Percentiles rank a stretch among this genome's conserved stretches.
Evolutionary conservation across 192 early-diverging fungal genomes (phyloP).

Genomic region (Podila epicladia): DNA sequence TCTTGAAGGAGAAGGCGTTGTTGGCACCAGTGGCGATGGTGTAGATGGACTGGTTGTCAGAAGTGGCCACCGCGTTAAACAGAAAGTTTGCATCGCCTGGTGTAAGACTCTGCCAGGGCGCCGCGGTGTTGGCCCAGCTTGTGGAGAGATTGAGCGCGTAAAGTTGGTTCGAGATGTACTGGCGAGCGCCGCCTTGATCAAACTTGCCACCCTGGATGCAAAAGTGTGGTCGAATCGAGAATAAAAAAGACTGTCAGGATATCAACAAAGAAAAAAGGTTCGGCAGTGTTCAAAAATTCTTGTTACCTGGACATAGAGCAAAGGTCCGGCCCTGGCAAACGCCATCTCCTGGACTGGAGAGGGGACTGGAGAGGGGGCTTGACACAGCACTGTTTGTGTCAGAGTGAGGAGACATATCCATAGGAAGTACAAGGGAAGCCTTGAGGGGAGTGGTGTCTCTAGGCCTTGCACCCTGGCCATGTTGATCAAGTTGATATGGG

Average conservation of each 20-base stretch:
- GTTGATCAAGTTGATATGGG: background rate
- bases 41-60: constrained; percentile 23
- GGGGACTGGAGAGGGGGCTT: background rate
- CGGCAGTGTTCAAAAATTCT: background rate
- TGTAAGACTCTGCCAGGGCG: constrained; percentile 13
- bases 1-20: background rate
- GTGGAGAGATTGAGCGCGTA: constrained; percentile 23
- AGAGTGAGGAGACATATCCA: background rate
- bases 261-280: background rate
- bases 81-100: background rate
- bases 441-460: too few species aligned
- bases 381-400: background rate
- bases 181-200: background rate
- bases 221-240: too few species aligned
- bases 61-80: constrained; percentile 3
- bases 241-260: background rate
- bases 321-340: constrained; percentile 17
- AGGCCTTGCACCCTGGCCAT: background rate
- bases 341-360: constrained; percentile 16
- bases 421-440: background rate
- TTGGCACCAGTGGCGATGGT: background rate
- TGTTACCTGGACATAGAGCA: constrained; percentile 10
- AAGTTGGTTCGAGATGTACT: background rate
- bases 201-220: constrained; percentile 3
- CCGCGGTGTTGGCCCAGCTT: background rate